Evolutionary conservation across 176 grass and related monocot genomes (phyloP).

Genomic region (Avena atlantica): DNA sequence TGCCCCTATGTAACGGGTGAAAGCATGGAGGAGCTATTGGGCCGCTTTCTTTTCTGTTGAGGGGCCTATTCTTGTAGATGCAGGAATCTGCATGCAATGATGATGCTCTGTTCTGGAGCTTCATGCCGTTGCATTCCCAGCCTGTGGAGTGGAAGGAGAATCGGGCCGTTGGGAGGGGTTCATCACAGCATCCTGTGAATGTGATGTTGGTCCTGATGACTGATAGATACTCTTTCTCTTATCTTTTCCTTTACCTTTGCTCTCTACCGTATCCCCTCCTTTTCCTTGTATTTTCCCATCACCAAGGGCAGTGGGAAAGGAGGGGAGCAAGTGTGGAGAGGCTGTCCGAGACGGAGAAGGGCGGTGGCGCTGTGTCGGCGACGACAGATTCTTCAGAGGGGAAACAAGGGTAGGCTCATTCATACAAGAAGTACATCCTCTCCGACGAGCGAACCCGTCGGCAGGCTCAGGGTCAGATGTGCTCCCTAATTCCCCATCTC

Average conservation of each 20-base stretch:
- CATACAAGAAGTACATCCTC: too few species aligned
- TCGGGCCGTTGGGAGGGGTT: constrained; percentile 40
- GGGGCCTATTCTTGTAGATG: constrained; percentile 29
- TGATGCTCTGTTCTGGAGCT: constrained; percentile 31
- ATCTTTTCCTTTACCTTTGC: too few species aligned
- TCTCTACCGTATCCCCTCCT: too few species aligned
- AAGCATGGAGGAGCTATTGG: constrained; percentile 42
- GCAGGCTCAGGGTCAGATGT: background rate
- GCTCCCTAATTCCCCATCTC: background rate
- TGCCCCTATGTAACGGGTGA: constrained; percentile 23
- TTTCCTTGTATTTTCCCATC: too few species aligned
- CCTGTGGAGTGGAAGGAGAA: constrained; percentile 37
- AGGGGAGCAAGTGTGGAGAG: too few species aligned
- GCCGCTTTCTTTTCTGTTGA: constrained; percentile 18
- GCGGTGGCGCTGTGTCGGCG: too few species aligned
- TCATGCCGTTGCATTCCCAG: constrained; percentile 34
- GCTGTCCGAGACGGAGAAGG: too few species aligned
- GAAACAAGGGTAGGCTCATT: too few species aligned
- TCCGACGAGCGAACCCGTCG: too few species aligned
- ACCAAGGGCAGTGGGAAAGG: too few species aligned
- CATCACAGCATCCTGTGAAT: constrained; percentile 8
- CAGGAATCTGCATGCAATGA: constrained; percentile 37
- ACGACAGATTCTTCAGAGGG: too few species aligned
- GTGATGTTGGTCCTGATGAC: background rate
- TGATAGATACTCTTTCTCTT: background rate